Evolutionary conservation across 768 basidiomycete genomes (phyloP).

Genomic region (Pholiota molesta): DNA sequence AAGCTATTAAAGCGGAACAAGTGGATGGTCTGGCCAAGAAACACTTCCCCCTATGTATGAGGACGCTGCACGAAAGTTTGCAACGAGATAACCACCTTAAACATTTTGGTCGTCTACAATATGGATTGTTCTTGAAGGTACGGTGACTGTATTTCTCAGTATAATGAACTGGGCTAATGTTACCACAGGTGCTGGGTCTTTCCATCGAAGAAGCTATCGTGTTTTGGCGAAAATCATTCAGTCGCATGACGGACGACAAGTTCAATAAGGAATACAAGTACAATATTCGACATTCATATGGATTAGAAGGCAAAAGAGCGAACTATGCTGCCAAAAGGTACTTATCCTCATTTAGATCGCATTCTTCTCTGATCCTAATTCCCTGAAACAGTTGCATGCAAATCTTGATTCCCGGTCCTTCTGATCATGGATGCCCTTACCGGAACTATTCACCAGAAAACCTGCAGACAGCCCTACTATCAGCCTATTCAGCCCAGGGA

Average conservation of each 20-base stretch:
- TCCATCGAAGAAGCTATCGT: constrained; percentile 91
- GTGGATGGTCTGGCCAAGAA: constrained; percentile 82
- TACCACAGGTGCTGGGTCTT: constrained; percentile 81
- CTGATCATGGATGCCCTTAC: constrained; percentile 91
- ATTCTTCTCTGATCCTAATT: constrained; percentile 2
- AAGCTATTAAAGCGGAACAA: constrained; percentile 91
- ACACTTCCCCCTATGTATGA: constrained; percentile 97
- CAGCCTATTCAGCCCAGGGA: constrained; percentile 66
- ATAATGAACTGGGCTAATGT: background rate
- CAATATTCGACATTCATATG: constrained; percentile 95
- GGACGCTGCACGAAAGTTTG: constrained; percentile 81
- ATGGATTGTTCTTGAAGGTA: constrained; percentile 95
- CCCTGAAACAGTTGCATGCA: constrained; percentile 75
- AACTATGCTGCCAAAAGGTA: constrained; percentile 95
- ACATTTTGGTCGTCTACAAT: constrained; percentile 89
- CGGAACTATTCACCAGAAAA: constrained; percentile 86
- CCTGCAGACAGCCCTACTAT: constrained; percentile 73
- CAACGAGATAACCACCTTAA: constrained; percentile 84
- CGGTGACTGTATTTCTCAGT: constrained; percentile 8
- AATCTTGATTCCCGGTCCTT: constrained; percentile 67
- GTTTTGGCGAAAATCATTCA: constrained; percentile 93
- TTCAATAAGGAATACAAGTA: constrained; percentile 99
- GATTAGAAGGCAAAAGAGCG: constrained; percentile 90
- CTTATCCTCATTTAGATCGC: constrained; percentile 12
- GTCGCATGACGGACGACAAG: constrained; percentile 82